Evolutionary conservation across 2,329 filamentous ascomycete genomes (phyloP).

Genomic region (Penicillium sclerotigenum): DNA sequence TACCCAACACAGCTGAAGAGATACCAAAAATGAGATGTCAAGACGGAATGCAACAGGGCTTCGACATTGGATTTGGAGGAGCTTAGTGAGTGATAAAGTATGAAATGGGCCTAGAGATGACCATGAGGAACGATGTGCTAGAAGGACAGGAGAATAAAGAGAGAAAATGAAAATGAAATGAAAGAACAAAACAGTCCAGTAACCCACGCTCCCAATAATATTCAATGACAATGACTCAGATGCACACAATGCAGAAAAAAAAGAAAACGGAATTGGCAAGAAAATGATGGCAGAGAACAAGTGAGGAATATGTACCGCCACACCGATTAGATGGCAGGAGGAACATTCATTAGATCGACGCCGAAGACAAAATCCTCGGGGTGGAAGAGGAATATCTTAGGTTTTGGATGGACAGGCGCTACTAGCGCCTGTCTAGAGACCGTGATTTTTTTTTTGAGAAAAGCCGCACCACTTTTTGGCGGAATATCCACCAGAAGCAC

Average conservation of each 20-base stretch:
- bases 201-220: conserved; percentile 30
- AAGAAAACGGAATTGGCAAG: conserved; percentile 12
- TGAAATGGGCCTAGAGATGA: conserved; percentile 25
- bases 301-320: conserved; percentile 9
- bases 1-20: background rate
- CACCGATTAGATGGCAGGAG: conserved; percentile 11
- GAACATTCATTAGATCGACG: conserved; percentile 24
- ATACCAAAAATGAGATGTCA: background rate
- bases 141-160: conserved; percentile 22
- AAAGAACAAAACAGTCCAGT: conserved; percentile 21
- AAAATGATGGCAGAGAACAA: conserved; percentile 12
- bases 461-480: conserved; percentile 15
- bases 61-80: conserved; percentile 17
- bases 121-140: conserved; percentile 29
- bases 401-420: background rate
- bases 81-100: conserved; percentile 17
- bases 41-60: conserved; percentile 5
- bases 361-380: conserved; percentile 1
- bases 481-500: conserved; percentile 1
- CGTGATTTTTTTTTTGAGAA: conserved; percentile 9
- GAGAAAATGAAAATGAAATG: conserved; percentile 21
- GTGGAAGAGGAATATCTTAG: background rate
- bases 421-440: conserved; percentile 4
- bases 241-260: conserved; percentile 23
- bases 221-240: conserved; percentile 30